Evolutionary conservation across 2,329 filamentous ascomycete species (phyloP), one percentile per base, ranked within the genome.

Genomic region (Talaromyces sp.): DNA sequence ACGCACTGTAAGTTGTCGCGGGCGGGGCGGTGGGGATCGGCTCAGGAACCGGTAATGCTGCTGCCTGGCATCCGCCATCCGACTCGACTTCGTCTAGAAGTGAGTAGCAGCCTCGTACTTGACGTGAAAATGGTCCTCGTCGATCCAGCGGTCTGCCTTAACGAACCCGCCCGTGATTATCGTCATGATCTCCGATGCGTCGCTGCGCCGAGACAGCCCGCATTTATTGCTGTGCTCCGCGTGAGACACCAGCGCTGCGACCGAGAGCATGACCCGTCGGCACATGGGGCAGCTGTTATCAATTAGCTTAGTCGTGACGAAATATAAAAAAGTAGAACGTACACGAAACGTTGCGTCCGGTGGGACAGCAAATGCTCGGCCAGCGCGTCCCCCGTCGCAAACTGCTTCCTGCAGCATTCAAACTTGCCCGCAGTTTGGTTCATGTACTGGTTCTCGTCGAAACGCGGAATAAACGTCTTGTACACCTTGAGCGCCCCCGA

Each of bases 331-430:
- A 13, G 55, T 8, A 1, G 39, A 19, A 32, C 8, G 9, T 28
- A 33, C 33, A 44, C 32, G n/a, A 22, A 57, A 32, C 17, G 17
- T 27, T 42, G 17, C 8, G n/a, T 4, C 56, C 32, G 17, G 36
- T 58, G 56, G 9, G n/a, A 32, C 10, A 58, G 39, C 56, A 79
- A 58, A 61, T 80, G 77, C 10, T 65, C 54, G 25, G 73, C 69
- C 32, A 78, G 75, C 0, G 65, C 67, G 6, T 66, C 60, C 6
- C 64, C 30, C 6, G 53, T 66, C 2, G 47, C 58, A 63, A 75
- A 77, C 1, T 61, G 19, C 10, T 64, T 67, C 19, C 68, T 66
- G 51, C 77, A 79, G 58, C 77, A 79, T 11, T 69, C 63, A 58
- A 74, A 78, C 30, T 65, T 60, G 4, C 70, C 68, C 9, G 63